phyloP scores from a whole-genome alignment of 2,329 filamentous ascomycete genomes.

The Pseudopithomyces chartarum region DNA sequence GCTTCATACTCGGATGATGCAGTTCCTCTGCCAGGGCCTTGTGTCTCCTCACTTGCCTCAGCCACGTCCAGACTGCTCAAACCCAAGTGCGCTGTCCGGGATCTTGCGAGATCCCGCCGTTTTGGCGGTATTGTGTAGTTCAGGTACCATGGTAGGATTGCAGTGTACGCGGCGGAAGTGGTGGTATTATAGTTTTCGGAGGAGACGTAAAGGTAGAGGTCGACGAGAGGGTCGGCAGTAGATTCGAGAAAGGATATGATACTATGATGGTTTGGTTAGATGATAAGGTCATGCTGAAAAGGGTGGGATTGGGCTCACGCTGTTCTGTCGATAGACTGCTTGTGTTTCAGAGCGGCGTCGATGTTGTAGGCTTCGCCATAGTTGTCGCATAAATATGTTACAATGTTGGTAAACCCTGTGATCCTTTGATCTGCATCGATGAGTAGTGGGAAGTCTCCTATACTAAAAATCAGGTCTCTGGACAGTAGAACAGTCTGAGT shows the following conservation, averaged over 20 bases:
- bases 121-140: conserved; percentile 84
- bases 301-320: conserved; percentile 28
- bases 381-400: conserved; percentile 57
- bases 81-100: conserved; percentile 63
- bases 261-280: conserved; percentile 19
- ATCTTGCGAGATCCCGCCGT: conserved; percentile 71
- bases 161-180: conserved; percentile 81
- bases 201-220: conserved; percentile 88
- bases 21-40: conserved; percentile 34
- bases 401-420: conserved; percentile 66
- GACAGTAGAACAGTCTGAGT: neutral
- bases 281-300: neutral
- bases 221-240: conserved; percentile 76
- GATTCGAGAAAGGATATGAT: conserved; percentile 72
- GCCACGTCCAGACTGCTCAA: conserved; percentile 53
- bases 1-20: conserved; percentile 43
- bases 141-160: conserved; percentile 80
- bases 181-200: conserved; percentile 80
- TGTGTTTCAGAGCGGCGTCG: conserved; percentile 32
- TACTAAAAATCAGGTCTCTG: conserved; percentile 7
- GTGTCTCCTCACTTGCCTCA: conserved; percentile 43
- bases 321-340: conserved; percentile 50
- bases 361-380: conserved; percentile 30
- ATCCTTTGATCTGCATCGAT: conserved; percentile 60
- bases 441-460: conserved; percentile 63